Conservation (phyloP, 768 basidiomycete species). For the Chalciporus piperatus region DNA sequence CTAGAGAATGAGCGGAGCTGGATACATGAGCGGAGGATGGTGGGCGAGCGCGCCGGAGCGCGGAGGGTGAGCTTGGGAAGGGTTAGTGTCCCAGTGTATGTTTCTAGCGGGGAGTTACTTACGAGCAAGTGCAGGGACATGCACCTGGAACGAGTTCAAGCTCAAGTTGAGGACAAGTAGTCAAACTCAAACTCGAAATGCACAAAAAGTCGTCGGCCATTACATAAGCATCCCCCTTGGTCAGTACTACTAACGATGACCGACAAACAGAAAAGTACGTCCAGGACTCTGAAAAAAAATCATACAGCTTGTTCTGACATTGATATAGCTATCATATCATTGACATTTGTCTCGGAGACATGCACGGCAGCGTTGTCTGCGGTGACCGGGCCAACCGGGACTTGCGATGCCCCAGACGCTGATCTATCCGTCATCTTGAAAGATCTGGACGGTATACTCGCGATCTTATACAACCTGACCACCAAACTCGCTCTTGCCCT, state of each 20-base stretch:
- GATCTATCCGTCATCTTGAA: constrained; percentile 43
- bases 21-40: constrained; percentile 6
- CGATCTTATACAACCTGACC: constrained; percentile 51
- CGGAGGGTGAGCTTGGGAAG: constrained; percentile 35
- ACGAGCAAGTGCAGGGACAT: constrained; percentile 12
- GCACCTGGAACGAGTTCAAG: constrained; percentile 1
- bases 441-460: constrained; percentile 57
- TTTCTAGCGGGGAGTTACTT: background rate
- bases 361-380: constrained; percentile 20
- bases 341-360: constrained; percentile 13
- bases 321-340: constrained; percentile 8
- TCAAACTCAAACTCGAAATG: background rate
- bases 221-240: constrained; percentile 12
- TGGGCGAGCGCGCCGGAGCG: constrained; percentile 18
- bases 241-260: constrained; percentile 26
- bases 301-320: background rate
- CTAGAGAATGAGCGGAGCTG: constrained; percentile 16
- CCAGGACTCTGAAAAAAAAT: background rate
- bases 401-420: constrained; percentile 7
- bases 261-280: constrained; percentile 41
- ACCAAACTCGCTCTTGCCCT: constrained; percentile 65
- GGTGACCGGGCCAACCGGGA: background rate
- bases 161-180: background rate
- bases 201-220: background rate
- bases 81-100: constrained; percentile 25